Conservation (phyloP, 257 asterid species). For the Cynanchum wilfordii region DNA sequence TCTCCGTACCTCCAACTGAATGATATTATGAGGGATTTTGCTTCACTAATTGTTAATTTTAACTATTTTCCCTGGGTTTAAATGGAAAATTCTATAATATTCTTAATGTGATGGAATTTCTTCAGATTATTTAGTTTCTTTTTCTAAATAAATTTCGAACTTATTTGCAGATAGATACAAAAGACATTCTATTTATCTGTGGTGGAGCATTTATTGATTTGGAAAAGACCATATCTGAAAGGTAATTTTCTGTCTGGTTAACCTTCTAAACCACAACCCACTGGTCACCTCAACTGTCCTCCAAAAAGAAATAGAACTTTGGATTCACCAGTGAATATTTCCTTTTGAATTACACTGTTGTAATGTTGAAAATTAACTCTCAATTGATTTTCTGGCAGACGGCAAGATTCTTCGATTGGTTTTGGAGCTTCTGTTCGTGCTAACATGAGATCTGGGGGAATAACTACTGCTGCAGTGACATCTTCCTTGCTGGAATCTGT, state of each 20-base stretch:
- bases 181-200: conserved; percentile 84
- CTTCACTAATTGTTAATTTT: not conserved
- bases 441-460: conserved; percentile 81
- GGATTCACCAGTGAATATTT: not conserved
- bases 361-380: not conserved
- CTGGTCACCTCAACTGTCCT: not conserved
- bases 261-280: conserved; percentile 6
- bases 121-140: not conserved
- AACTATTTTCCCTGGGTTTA: not conserved
- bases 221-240: conserved; percentile 90
- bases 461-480: conserved; percentile 64
- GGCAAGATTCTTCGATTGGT: conserved; percentile 93
- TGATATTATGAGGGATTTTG: not conserved
- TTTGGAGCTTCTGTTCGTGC: conserved; percentile 94
- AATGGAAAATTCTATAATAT: not conserved
- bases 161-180: conserved; percentile 70
- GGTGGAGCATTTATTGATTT: conserved; percentile 94
- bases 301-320: not conserved
- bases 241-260: conserved; percentile 38
- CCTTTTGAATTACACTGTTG: not conserved
- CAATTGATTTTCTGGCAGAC: conserved; percentile 40
- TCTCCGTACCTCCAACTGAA: too few relatives aligned
- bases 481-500: conserved; percentile 87
- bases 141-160: not conserved
- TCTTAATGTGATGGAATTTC: not conserved